These are phyloP conservation scores for Trichoderma atroviride DNA, from an alignment of 2,329 filamentous ascomycete species.

Conservation along the genomic window DNA sequence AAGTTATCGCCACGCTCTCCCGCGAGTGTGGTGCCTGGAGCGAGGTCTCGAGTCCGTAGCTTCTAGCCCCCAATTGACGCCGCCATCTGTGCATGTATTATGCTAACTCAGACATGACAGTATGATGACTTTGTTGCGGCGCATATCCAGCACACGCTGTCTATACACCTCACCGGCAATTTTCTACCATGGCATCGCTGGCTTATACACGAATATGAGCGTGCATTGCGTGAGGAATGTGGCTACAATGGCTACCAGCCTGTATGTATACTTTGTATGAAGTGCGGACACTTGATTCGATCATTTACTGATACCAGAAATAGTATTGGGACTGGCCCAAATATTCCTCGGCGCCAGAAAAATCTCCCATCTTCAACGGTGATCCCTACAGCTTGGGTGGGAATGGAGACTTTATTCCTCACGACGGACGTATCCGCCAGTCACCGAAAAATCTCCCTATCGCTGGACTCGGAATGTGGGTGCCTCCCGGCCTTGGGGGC, in stretches of 20 bases:
- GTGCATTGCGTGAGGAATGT: neutral
- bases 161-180: neutral
- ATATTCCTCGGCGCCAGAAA: neutral
- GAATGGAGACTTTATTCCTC: neutral
- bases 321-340: neutral
- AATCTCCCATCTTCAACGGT: neutral
- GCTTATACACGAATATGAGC: neutral
- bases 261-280: neutral
- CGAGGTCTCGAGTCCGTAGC: neutral
- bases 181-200: neutral
- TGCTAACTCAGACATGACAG: neutral
- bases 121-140: neutral
- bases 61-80: neutral
- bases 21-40: neutral
- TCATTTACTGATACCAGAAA: neutral
- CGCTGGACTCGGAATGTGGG: neutral
- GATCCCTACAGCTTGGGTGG: neutral
- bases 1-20: neutral
- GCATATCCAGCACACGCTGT: neutral
- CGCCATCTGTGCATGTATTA: too few relatives aligned
- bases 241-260: neutral
- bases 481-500: neutral
- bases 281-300: neutral
- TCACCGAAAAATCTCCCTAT: neutral
- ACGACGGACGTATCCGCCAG: neutral